phyloP scores from a whole-genome alignment of 2,329 filamentous ascomycete genomes.

The Nigrograna mackinnonii region DNA sequence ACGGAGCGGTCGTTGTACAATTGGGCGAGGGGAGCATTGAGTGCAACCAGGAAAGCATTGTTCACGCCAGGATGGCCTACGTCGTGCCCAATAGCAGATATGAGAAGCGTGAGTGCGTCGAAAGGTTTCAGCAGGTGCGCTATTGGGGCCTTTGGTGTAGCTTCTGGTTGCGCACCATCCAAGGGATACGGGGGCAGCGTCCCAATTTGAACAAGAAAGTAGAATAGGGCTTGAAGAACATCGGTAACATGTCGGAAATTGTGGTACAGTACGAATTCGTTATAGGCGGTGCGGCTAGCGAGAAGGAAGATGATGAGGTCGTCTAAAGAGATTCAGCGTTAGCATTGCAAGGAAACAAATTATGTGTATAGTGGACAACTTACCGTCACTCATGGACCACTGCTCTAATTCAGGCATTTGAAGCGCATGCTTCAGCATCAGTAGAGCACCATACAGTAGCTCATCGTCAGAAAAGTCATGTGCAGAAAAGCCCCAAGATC shows the following conservation, averaged over 20 bases:
- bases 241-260: conserved; percentile 98
- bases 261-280: conserved; percentile 94
- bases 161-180: conserved; percentile 29
- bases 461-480: conserved; percentile 91
- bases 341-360: neutral
- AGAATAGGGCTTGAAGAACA: conserved; percentile 90
- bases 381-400: conserved; percentile 80
- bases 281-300: conserved; percentile 91
- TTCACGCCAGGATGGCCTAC: conserved; percentile 98
- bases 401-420: conserved; percentile 77
- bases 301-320: conserved; percentile 84
- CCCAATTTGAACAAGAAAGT: conserved; percentile 82
- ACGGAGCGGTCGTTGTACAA: conserved; percentile 97
- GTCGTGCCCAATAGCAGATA: conserved; percentile 97
- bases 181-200: conserved; percentile 70
- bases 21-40: conserved; percentile 91
- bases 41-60: conserved; percentile 90
- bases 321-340: conserved; percentile 57
- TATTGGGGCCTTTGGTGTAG: conserved; percentile 63
- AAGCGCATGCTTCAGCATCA: conserved; percentile 90
- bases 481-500: conserved; percentile 85
- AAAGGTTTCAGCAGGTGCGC: conserved; percentile 80
- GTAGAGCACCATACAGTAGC: conserved; percentile 78
- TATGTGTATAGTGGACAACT: conserved; percentile 33
- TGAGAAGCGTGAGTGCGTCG: conserved; percentile 84